These are phyloP conservation scores for Calonectria pseudoturangicola DNA, from an alignment of 2,329 filamentous ascomycete genomes.

Conservation along the genomic window DNA sequence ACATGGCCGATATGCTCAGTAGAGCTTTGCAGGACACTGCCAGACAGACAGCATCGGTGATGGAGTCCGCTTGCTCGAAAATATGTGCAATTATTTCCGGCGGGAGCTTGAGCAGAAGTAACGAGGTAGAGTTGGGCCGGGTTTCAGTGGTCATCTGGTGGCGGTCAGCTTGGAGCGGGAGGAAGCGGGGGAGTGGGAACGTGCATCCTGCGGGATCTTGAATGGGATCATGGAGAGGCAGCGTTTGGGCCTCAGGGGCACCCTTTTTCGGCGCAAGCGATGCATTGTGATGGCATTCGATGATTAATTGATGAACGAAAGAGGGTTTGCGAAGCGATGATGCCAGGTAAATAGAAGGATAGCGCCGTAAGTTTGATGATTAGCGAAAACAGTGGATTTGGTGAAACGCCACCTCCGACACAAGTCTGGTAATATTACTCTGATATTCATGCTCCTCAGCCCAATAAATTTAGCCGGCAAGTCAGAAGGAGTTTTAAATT, in stretches of 20 bases:
- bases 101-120: constrained; percentile 49
- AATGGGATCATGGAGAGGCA: constrained; percentile 27
- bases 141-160: constrained; percentile 30
- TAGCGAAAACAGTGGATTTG: constrained; percentile 18
- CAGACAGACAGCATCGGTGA: constrained; percentile 45
- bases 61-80: constrained; percentile 38
- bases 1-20: constrained; percentile 45
- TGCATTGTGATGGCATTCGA: constrained; percentile 8
- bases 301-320: background rate
- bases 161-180: constrained; percentile 28
- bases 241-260: background rate
- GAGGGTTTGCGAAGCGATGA: background rate
- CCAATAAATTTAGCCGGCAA: background rate
- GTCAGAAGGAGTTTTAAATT: background rate
- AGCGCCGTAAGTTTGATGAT: background rate
- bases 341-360: background rate
- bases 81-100: constrained; percentile 54
- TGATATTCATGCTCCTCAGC: background rate
- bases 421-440: background rate
- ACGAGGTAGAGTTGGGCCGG: constrained; percentile 19
- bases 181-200: constrained; percentile 15
- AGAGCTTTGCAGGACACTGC: constrained; percentile 50
- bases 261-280: constrained; percentile 4
- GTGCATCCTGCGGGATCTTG: constrained; percentile 41
- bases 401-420: background rate